Percentiles rank a stretch among this genome's conserved stretches.
phyloP scores from a whole-genome alignment of 106 monocot species.

The Allium cepa region DNA sequence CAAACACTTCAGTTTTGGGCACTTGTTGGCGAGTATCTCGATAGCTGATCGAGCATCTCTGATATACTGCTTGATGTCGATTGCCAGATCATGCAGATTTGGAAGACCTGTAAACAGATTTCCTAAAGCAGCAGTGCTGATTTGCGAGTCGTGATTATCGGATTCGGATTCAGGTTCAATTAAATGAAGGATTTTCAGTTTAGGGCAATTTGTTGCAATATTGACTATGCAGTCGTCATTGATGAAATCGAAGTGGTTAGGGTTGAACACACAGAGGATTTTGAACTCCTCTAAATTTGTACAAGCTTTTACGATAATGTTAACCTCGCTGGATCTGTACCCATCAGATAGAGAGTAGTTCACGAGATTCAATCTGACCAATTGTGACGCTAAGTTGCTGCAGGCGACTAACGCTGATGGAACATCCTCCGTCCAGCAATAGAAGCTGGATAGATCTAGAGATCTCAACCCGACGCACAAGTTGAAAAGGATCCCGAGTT shows the following conservation, averaged over 20 bases:
- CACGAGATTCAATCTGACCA: constrained; percentile 52
- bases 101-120: constrained; percentile 40
- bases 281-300: constrained; percentile 40
- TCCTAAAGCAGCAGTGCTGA: constrained; percentile 40
- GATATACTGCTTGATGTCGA: constrained; percentile 58
- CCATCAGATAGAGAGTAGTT: constrained; percentile 44
- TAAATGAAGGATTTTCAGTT: constrained; percentile 52
- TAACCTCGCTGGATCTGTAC: constrained; percentile 49
- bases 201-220: constrained; percentile 46
- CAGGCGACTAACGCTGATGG: constrained; percentile 34
- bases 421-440: constrained; percentile 94
- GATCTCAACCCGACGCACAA: constrained; percentile 26
- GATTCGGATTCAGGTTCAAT: constrained; percentile 25
- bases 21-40: constrained; percentile 37
- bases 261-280: constrained; percentile 73
- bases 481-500: constrained; percentile 43
- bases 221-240: constrained; percentile 43
- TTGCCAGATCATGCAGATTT: constrained; percentile 43
- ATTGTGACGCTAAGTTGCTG: constrained; percentile 17
- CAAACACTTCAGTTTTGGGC: constrained; percentile 40
- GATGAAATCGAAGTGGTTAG: constrained; percentile 53
- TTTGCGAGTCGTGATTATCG: constrained; percentile 21
- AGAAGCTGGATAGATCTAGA: constrained; percentile 79
- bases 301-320: constrained; percentile 33
- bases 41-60: constrained; percentile 42